phyloP scores from a whole-genome alignment of 1,284 basidiomycete species.

The Pseudozyma thailandica region DNA sequence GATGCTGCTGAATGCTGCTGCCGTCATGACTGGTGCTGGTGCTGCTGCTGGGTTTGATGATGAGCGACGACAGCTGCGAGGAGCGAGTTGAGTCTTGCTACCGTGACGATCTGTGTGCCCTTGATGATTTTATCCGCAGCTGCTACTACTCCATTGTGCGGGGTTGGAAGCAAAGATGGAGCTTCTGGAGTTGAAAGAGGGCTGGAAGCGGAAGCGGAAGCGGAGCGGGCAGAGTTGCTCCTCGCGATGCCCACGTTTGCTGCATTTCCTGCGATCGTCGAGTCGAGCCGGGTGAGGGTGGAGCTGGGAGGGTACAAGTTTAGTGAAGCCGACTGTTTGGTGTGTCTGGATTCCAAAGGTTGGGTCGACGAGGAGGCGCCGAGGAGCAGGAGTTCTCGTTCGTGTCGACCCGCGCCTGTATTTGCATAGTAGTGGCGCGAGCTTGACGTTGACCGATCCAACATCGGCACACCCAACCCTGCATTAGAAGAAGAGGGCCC shows the following conservation, averaged over 20 bases:
- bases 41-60: conserved; percentile 10
- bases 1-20: too few relatives aligned
- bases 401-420: conserved; percentile 26
- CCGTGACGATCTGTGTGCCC: conserved; percentile 34
- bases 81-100: conserved; percentile 43
- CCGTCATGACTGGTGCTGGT: neutral
- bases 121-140: conserved; percentile 1
- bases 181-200: neutral
- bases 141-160: neutral
- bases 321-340: conserved; percentile 25
- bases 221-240: conserved; percentile 15
- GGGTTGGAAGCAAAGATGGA: neutral
- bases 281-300: neutral
- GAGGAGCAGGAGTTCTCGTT: conserved; percentile 29
- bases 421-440: conserved; percentile 52
- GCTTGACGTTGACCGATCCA: conserved; percentile 47
- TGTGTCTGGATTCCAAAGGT: conserved; percentile 6
- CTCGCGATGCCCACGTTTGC: conserved; percentile 9
- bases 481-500: neutral
- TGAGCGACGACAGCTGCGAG: conserved; percentile 21
- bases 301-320: conserved; percentile 18
- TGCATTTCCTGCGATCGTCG: neutral
- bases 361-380: neutral
- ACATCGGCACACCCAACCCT: neutral
- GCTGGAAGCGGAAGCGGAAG: neutral